Base-by-base conservation (phyloP, 192 early-diverging fungal genomes). In the Mortierella claussenii region DNA sequence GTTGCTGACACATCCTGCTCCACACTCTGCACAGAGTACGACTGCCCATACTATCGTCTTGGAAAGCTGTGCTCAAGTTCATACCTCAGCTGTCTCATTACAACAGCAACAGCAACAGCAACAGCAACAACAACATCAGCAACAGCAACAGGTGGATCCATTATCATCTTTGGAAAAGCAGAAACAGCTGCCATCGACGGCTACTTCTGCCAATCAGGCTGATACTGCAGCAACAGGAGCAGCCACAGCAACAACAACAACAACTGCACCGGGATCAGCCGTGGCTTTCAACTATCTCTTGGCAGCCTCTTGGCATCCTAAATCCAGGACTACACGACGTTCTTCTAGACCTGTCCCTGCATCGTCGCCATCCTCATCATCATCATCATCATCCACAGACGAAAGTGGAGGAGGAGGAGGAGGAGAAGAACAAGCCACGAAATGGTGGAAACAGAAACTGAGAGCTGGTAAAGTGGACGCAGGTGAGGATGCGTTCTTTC, bases 401-500 rank as follows among this genome's bases (percentile, higher is more conserved):
- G 21, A 30, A 9, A 23, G 48, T 10, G 55, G 52, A 1, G 26
- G 21, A 45, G 23, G 18, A 23, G 57, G 37, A 3, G 68, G 62
- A 27, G 68, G 55, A 10, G 49, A 66, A 36, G 66, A 53, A n/a
- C 17, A 34, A 27, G 55, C 44, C 24, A 13, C 44, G 1, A 47
- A 65, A 17, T 75, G 80, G 80, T 82, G 75, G 80, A 82, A 74
- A 36, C 69, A 86, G 55, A 75, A 78, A 18, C 68, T 55, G 40
- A 69, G 79, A 55, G 69, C 69, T 3, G 86, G 86, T 7, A 87
- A 87, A 28, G 86, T 87, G 4, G 85, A 88, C 69, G 86, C 86
- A 24, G 86, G 86, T 7, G 86, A 88, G 47, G 86, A 88, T 60
- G 86, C 86, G 10, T 88, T 88, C 48, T 88, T 86, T 30, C 79